A percentile compares a stretch with the other conserved stretches of the same genome.
These are phyloP conservation scores for Blakeslea trispora DNA, from an alignment of 371 early-diverging fungal species.

Conservation along the genomic window DNA sequence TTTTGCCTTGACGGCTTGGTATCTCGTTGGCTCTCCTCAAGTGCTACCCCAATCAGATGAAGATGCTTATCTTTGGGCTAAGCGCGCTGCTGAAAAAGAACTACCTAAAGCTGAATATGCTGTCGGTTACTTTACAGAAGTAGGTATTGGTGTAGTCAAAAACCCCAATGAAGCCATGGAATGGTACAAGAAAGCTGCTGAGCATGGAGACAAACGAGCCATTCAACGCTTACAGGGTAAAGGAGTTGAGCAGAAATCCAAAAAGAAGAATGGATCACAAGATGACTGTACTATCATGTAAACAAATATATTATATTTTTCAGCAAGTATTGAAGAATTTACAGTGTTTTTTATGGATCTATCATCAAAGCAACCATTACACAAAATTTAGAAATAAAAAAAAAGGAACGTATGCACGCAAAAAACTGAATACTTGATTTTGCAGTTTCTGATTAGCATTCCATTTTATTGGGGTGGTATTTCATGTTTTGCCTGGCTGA, in stretches of 20 bases:
- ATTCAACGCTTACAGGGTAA: conserved; percentile 60
- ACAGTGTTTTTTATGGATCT: no score
- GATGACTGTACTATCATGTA: conserved; percentile 57
- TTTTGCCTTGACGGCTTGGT: conserved; percentile 90
- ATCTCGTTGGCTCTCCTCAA: conserved; percentile 80
- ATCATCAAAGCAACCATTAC: no score
- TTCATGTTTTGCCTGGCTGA: no score
- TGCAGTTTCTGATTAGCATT: no score
- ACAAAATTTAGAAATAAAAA: no score
- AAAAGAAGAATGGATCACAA: conserved; percentile 45
- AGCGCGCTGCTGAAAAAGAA: conserved; percentile 83
- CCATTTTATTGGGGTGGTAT: no score
- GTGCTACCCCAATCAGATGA: conserved; percentile 82
- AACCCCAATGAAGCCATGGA: conserved; percentile 70
- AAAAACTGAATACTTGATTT: no score
- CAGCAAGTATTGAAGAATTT: no score
- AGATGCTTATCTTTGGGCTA: conserved; percentile 89
- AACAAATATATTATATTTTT: not conserved
- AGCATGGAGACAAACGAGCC: conserved; percentile 82
- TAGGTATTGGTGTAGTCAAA: conserved; percentile 75
- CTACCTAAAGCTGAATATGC: conserved; percentile 88
- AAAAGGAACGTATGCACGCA: no score
- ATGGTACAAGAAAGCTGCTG: conserved; percentile 85
- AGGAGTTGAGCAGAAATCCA: conserved; percentile 33
- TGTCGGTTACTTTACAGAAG: conserved; percentile 84